Base-by-base conservation (phyloP, 352 stramenopile genomes). In the Phytophthora ohioensis region DNA sequence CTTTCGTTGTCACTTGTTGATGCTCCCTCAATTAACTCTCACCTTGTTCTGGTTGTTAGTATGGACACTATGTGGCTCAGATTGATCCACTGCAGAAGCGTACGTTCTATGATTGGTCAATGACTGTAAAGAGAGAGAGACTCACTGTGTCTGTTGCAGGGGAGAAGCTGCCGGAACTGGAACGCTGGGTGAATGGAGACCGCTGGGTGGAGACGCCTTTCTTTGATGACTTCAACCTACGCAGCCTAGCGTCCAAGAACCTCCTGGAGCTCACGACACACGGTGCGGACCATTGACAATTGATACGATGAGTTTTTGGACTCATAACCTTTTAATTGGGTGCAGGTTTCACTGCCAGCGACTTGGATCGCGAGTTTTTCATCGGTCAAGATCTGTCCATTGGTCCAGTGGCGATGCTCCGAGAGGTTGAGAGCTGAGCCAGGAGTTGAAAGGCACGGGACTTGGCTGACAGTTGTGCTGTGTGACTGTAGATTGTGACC, bases 331-430 rank as follows among this genome's bases (percentile, higher is more conserved):
- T 32, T 27, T 2, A 27, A 27, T 27, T 46, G 4, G 30, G 32
- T 57, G 35, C 84, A 91, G 94, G 95, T 36, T 98, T 98, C 78
- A 96, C 86, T 13, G 74, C 81, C 12, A 87, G 69, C 27, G 95
- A 98, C 58, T 78, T 98, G 49, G 92, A 98, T 67, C 86, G 91
- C 32, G 87, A 93, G 71, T 97, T 98, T 57, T 97, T 98, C 71
- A 95, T 98, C 41, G 90, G 91, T 46, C 87, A 97, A 48, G 84
- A 98, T 61, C 73, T 92, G 11, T 87, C 84, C 17, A 95, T 95
- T 70, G 89, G 89, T 0, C 89, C 89, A 35, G 85, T 96, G 3
- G 86, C 86, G 7, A 94, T 86, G 43, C 75, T 96, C 7, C 75
- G 84, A 57, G 73, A 91, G 69, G 85, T 91, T 17, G 7, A 51